phyloP scores from a whole-genome alignment of 352 stramenopile genomes.

The Phytophthora kernoviae region DNA sequence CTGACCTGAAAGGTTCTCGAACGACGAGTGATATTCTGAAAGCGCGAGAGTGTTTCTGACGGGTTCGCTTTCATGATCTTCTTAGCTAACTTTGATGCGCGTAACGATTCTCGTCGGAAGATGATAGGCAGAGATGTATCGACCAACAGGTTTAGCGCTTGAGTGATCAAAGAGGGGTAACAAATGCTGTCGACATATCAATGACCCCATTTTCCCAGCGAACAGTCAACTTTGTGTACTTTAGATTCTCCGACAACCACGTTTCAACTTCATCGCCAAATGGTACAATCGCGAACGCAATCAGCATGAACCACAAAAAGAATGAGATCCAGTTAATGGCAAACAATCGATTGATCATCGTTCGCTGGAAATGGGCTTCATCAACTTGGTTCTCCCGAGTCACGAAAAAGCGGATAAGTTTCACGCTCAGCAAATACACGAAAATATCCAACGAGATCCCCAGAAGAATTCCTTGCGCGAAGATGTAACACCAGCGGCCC shows the following conservation, averaged over 20 bases:
- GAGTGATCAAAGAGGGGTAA: conserved; percentile 86
- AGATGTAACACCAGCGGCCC: conserved; percentile 82
- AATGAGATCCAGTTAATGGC: conserved; percentile 92
- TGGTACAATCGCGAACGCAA: conserved; percentile 87
- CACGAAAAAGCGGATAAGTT: conserved; percentile 85
- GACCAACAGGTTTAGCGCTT: conserved; percentile 85
- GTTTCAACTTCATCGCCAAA: conserved; percentile 82
- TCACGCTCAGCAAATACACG: conserved; percentile 84
- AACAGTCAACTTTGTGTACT: conserved; percentile 82
- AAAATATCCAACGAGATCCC: conserved; percentile 86
- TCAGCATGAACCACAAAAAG: conserved; percentile 90
- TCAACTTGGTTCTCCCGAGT: conserved; percentile 84
- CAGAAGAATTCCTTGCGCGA: conserved; percentile 81
- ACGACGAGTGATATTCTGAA: conserved; percentile 83
- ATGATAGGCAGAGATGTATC: conserved; percentile 76
- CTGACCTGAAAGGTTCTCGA: conserved; percentile 62
- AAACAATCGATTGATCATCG: conserved; percentile 88
- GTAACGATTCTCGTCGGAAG: conserved; percentile 67
- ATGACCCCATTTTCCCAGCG: conserved; percentile 86
- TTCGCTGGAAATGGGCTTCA: conserved; percentile 80
- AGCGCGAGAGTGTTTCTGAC: conserved; percentile 80
- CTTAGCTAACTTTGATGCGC: conserved; percentile 74
- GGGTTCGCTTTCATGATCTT: conserved; percentile 86
- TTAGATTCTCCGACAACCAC: conserved; percentile 79
- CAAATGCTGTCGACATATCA: conserved; percentile 87